Percentiles rank a stretch among this genome's conserved stretches.
phyloP scores from a whole-genome alignment of 306 rosid genomes.

The Corylus avellana region DNA sequence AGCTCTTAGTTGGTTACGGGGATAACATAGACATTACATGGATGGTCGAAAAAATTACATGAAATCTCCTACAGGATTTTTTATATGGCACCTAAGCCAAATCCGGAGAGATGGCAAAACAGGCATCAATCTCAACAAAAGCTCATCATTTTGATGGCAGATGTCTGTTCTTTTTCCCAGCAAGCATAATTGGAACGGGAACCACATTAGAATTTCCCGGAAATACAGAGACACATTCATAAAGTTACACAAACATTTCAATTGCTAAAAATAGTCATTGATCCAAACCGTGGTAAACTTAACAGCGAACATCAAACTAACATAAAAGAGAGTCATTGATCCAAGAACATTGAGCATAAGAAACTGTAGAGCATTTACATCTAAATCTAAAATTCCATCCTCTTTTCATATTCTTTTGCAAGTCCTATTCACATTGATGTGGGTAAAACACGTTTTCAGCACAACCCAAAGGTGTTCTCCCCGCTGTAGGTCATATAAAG shows the following conservation, averaged over 20 bases:
- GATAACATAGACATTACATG: no score
- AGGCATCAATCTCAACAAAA: background rate
- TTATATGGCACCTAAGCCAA: no score
- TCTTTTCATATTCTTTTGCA: background rate
- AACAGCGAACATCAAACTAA: background rate
- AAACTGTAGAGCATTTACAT: slow-evolving; percentile 38
- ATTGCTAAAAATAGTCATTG: background rate
- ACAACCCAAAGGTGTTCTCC: slow-evolving; percentile 56
- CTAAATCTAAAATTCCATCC: slow-evolving; percentile 20
- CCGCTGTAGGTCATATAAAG: slow-evolving; percentile 64
- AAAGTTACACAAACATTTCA: background rate
- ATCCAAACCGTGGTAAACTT: background rate
- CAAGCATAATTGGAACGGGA: background rate
- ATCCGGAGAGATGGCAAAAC: no score
- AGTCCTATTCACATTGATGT: slow-evolving; percentile 40
- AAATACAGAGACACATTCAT: background rate
- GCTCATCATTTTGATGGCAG: background rate
- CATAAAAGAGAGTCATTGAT: background rate
- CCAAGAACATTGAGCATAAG: background rate
- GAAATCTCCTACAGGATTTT: no score
- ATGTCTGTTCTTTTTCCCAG: background rate
- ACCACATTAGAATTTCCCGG: no score
- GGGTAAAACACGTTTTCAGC: slow-evolving; percentile 30
- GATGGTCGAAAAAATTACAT: no score
- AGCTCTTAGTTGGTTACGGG: no score